Conservation (phyloP, 768 basidiomycete species). For the Suillus placidus region DNA sequence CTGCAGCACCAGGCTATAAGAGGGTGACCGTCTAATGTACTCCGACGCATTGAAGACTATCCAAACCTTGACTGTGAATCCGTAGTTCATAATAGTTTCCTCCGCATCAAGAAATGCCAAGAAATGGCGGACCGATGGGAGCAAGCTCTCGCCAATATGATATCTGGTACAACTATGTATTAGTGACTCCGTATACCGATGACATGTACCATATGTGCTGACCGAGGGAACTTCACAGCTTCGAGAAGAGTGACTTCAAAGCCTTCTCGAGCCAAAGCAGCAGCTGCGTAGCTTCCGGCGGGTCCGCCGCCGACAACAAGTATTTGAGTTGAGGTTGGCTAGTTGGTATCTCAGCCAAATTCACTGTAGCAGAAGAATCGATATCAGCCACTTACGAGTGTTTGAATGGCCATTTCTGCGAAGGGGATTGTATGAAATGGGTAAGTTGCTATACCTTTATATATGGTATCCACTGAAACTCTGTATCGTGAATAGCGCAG, state of each 20-base stretch:
- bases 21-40: neutral
- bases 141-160: constrained; percentile 62
- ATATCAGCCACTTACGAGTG: neutral
- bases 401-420: neutral
- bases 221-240: constrained; percentile 55
- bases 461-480: neutral
- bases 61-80: constrained; percentile 51
- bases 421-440: neutral
- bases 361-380: neutral
- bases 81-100: constrained; percentile 49
- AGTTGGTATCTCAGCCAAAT: neutral
- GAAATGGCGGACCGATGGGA: constrained; percentile 62
- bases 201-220: constrained; percentile 51
- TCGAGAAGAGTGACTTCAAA: constrained; percentile 56
- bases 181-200: neutral
- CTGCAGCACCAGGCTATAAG: constrained; percentile 58
- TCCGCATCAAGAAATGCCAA: constrained; percentile 61
- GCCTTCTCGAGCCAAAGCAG: constrained; percentile 58
- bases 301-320: constrained; percentile 47
- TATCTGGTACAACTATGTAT: constrained; percentile 37
- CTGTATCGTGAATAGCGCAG: neutral
- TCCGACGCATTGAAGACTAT: neutral
- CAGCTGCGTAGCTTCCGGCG: constrained; percentile 58
- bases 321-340: constrained; percentile 16
- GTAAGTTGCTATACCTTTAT: neutral